A percentile compares a stretch with the other conserved stretches of the same genome.
Conservation (phyloP, 495 filamentous ascomycete genomes). For the Paragyromitra xinjiangensis region DNA sequence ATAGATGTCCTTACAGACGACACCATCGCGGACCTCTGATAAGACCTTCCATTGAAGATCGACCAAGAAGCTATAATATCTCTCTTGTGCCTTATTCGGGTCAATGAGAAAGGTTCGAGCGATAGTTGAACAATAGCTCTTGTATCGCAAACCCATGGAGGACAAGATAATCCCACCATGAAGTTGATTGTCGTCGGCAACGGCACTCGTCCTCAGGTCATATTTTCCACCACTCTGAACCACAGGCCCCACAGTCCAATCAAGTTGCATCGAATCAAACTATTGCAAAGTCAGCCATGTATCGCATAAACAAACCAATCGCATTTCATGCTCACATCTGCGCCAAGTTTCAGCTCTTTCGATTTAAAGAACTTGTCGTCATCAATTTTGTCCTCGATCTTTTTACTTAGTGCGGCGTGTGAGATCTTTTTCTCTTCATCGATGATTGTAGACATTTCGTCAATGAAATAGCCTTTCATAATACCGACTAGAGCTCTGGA, state of each 20-base stretch:
- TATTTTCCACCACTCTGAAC: slow-evolving; percentile 96
- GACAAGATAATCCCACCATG: slow-evolving; percentile 92
- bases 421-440: slow-evolving; percentile 97
- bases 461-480: slow-evolving; percentile 92
- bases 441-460: slow-evolving; percentile 94
- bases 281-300: slow-evolving; percentile 38
- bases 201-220: slow-evolving; percentile 79
- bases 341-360: slow-evolving; percentile 77
- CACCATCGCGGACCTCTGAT: slow-evolving; percentile 88
- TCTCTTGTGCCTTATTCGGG: slow-evolving; percentile 91
- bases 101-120: slow-evolving; percentile 95
- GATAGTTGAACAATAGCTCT: slow-evolving; percentile 89
- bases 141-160: slow-evolving; percentile 89
- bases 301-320: slow-evolving; percentile 16
- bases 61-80: slow-evolving; percentile 91
- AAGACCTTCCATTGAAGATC: slow-evolving; percentile 84
- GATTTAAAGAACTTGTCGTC: slow-evolving; percentile 90
- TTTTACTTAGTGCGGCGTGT: slow-evolving; percentile 80
- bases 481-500: slow-evolving; percentile 90
- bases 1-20: slow-evolving; percentile 87
- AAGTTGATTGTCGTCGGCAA: slow-evolving; percentile 82
- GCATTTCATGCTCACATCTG: slow-evolving; percentile 62
- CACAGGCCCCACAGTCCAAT: slow-evolving; percentile 91
- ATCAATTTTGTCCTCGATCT: slow-evolving; percentile 88
- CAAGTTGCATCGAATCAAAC: slow-evolving; percentile 89